These are phyloP conservation scores for Noccaea bulbosa DNA, from an alignment of 345 rosid species.

Conservation along the genomic window DNA sequence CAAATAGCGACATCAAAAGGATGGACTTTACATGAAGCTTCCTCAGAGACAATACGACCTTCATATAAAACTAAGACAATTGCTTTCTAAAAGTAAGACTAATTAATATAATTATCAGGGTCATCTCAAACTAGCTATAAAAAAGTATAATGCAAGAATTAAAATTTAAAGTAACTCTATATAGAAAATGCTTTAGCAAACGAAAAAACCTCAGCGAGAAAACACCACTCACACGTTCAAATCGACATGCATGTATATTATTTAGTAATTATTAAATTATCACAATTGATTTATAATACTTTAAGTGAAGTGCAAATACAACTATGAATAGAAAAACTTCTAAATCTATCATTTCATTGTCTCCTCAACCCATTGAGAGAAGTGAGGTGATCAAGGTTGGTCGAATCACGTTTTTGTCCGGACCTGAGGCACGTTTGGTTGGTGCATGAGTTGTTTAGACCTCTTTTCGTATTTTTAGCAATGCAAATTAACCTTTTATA, in stretches of 20 bases:
- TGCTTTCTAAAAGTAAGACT: constrained; percentile 24
- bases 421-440: neutral
- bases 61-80: constrained; percentile 12
- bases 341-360: neutral
- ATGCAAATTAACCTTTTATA: neutral
- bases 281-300: neutral
- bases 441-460: neutral
- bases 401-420: neutral
- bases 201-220: neutral
- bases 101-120: constrained; percentile 14
- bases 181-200: neutral
- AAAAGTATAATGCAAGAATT: neutral
- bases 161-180: too few species aligned
- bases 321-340: neutral
- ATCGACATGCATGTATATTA: neutral
- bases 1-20: constrained; percentile 29
- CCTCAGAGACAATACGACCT: constrained; percentile 15
- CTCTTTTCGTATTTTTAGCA: neutral
- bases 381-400: neutral
- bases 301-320: too few species aligned
- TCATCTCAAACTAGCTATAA: constrained; percentile 1
- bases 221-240: neutral
- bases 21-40: constrained; percentile 32
- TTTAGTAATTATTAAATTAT: too few species aligned
- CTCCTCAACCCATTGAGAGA: neutral